Base-by-base conservation (phyloP, 2,329 filamentous ascomycete genomes). In the Alternaria sp. region DNA sequence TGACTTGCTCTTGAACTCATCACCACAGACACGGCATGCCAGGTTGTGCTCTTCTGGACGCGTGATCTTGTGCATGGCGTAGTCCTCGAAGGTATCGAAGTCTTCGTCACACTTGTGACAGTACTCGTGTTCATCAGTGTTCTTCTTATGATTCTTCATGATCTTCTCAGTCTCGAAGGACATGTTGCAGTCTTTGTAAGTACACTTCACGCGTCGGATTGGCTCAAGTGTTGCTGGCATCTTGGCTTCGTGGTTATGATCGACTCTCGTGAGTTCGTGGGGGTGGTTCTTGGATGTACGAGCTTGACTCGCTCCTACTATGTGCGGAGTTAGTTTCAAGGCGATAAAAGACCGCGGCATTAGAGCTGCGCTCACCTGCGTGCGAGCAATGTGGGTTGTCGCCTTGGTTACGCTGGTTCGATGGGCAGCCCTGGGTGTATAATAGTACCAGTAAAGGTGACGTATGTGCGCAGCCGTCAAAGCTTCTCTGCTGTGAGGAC, bases 11-110 rank as follows among this genome's bases (percentile, higher is more conserved):
- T 84, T 83, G 76, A 88, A 89, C 45, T 89, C 86, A 9, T 82
- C 73, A 12, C 84, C 85, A 57, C 88, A 89, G 45, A 87, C 80
- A 12, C 86, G 84, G 72, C 88, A 90, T 55, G 82, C 83, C 49
- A 86, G 84, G 64, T 87, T 84, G 28, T 80, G 81, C 3, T 79
- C 71, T 55, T 75, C 69, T 1, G 78, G 77, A 8, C 68, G 62
- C 46, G 65, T 69, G 11, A 74, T 73, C 69, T 86, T 86, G 75
- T 88, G 86, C n/a, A 81, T 71, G 8, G 84, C 77, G 3, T 84
- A 73, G 4, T 79, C 76, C 33, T 83, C 82, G 47, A 82, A 83
- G 11, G 80, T 77, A 2, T 78, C 72, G 60, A 84, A 87, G 68
- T 87, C 76, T 30, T 74, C 67, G 43, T 84, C 74, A 72, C 83